Base-by-base conservation (phyloP, 257 asterid genomes). In the Osmanthus fragrans region DNA sequence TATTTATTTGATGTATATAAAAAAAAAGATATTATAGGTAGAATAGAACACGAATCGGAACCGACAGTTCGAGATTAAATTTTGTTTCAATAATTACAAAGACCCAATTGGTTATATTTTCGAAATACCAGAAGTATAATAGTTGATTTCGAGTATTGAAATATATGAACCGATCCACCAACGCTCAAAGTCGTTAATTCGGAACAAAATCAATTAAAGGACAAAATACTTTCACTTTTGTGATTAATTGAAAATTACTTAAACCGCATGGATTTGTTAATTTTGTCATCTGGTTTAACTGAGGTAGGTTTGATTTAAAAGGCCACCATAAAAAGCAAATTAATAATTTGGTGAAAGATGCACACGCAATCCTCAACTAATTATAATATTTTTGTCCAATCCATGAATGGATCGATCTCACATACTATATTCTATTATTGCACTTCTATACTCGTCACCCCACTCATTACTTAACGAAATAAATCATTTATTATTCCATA, bases 261-360 rank as follows among this genome's bases (percentile, higher is more conserved):
- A 0, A n/a, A 56, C 21, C 4, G 7, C 0, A 0, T n/a, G 12
- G 30, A 19, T 6, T 56, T 56, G 25, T 19, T 0, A 7, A 51
- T 16, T n/a, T 51, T 51, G 65, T 56, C 29, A 56, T 56, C 19
- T 19, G 64, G 64, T 54, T 54, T 6, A 54, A 54, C 25, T 19
- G 27, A n/a, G 11, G 65, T 21, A 56, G 65, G 65, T 56, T 6
- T n/a, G 65, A 56, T 56, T 56, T 56, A 56, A 56, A 56, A 56
- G 65, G 65, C 3, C 30, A 56, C 65, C 65, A n/a, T n/a, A 8
- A 51, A 56, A 54, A 21, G 65, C 8, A 56, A 56, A 21, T 56
- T 30, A 56, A n/a, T 56, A 56, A 56, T 56, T 56, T n/a, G 65
- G 65, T 56, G 65, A 27, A 56, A 56, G 65, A 56, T 56, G 65